phyloP scores from a whole-genome alignment of 352 stramenopile genomes.

The Phytopythium kandeliae region DNA sequence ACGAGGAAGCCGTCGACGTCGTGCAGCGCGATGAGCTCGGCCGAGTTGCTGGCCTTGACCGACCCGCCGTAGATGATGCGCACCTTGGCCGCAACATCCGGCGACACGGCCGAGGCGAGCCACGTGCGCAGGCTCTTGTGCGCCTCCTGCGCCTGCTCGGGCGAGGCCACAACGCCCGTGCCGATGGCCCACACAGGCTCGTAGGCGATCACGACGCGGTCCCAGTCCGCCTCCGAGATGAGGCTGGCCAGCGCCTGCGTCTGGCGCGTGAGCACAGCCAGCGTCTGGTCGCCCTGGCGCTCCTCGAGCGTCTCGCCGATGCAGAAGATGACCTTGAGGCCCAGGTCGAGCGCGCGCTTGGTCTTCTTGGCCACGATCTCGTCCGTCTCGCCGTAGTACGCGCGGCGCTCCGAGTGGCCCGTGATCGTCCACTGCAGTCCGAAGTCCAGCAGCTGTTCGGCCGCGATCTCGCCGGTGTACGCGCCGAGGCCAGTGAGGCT shows the following conservation, averaged over 20 bases:
- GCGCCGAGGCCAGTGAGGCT: constrained; percentile 85
- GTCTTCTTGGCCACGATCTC: constrained; percentile 90
- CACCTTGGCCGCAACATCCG: constrained; percentile 43
- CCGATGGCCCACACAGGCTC: constrained; percentile 96
- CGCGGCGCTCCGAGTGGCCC: constrained; percentile 86
- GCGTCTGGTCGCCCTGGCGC: constrained; percentile 77
- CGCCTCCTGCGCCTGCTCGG: constrained; percentile 89
- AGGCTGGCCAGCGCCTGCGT: constrained; percentile 85
- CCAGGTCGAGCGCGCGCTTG: constrained; percentile 73
- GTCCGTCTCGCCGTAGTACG: constrained; percentile 84
- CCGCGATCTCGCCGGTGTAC: constrained; percentile 90
- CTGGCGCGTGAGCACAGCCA: constrained; percentile 90
- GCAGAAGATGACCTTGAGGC: constrained; percentile 91
- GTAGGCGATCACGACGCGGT: constrained; percentile 90
- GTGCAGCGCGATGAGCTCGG: constrained; percentile 72
- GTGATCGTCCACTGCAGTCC: constrained; percentile 61
- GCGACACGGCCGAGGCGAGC: constrained; percentile 48
- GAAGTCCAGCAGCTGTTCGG: constrained; percentile 84
- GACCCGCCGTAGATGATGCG: constrained; percentile 88
- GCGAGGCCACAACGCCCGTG: constrained; percentile 90
- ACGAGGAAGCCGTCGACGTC: constrained; percentile 88
- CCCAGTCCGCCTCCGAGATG: constrained; percentile 68
- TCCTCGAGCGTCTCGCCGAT: constrained; percentile 92
- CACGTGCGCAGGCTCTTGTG: constrained; percentile 78
- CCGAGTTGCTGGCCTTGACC: constrained; percentile 83